Percentiles rank a stretch among this genome's conserved stretches.
phyloP scores from a whole-genome alignment of 139 green algal species.

The Pleodorina starrii region DNA sequence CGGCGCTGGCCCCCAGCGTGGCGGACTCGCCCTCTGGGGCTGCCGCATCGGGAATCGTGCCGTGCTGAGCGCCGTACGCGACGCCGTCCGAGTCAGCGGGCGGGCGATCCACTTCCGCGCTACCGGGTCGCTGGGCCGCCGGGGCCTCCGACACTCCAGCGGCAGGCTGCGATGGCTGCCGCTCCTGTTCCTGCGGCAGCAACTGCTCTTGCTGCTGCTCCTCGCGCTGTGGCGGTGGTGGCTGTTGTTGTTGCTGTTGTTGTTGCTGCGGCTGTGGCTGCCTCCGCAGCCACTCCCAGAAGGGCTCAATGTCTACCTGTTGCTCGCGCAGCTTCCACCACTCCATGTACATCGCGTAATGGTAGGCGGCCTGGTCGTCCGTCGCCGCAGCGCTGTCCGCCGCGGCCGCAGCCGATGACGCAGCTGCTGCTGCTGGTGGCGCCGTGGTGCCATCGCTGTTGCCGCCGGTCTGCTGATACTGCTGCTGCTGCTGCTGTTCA shows the following conservation, averaged over 20 bases:
- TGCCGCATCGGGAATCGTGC: too few relatives aligned
- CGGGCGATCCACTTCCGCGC: too few relatives aligned
- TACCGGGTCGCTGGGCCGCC: too few relatives aligned
- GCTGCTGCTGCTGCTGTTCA: neutral
- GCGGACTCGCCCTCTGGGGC: neutral
- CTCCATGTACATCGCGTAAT: too few relatives aligned
- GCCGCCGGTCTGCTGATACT: neutral
- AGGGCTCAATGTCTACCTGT: neutral
- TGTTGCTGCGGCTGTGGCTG: conserved; percentile 15
- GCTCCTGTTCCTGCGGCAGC: neutral
- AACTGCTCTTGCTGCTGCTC: neutral
- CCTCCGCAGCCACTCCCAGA: neutral
- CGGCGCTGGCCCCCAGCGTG: too few relatives aligned
- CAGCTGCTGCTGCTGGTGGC: neutral
- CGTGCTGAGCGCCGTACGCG: too few relatives aligned
- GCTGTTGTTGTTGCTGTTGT: neutral
- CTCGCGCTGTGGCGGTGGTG: neutral
- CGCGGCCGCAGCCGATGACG: too few relatives aligned
- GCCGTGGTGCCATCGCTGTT: neutral
- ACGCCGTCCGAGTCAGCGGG: too few relatives aligned
- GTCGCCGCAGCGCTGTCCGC: neutral
- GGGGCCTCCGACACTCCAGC: too few relatives aligned
- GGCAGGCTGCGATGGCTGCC: too few relatives aligned
- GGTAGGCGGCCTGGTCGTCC: too few relatives aligned
- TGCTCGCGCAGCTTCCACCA: neutral